Evolutionary conservation across 1,139 yeast genomes (phyloP).

Genomic region (Kodamaea anthophila): DNA sequence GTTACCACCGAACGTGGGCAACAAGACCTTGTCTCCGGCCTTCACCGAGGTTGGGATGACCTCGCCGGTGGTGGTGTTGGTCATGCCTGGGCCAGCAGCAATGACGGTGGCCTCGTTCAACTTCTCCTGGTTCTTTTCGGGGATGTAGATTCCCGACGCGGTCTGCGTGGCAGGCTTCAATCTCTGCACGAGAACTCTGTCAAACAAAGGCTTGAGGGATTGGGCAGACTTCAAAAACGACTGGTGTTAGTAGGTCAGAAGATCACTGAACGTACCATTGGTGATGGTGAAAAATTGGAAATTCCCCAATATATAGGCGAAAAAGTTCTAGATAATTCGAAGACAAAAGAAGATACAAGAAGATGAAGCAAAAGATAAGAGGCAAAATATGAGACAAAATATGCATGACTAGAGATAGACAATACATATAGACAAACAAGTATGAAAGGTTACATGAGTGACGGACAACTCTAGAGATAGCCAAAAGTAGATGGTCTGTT

Average conservation of each 20-base stretch:
- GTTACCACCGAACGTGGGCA: slow-evolving; percentile 88
- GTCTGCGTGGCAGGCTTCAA: slow-evolving; percentile 88
- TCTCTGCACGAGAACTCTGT: slow-evolving; percentile 93
- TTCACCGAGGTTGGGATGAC: slow-evolving; percentile 66
- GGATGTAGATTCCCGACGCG: slow-evolving; percentile 90
- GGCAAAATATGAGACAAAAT: too few species aligned
- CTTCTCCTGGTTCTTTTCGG: slow-evolving; percentile 94
- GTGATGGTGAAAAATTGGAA: slow-evolving; percentile 1
- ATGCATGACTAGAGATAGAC: too few species aligned
- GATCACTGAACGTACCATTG: not conserved
- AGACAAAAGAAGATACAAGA: too few species aligned
- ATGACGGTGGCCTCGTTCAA: slow-evolving; percentile 76
- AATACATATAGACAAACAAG: too few species aligned
- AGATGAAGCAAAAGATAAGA: too few species aligned
- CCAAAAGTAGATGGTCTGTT: too few species aligned
- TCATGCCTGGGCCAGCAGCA: slow-evolving; percentile 81
- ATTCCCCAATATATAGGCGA: too few species aligned
- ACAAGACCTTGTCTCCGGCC: slow-evolving; percentile 88
- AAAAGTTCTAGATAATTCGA: too few species aligned
- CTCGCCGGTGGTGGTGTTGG: slow-evolving; percentile 57
- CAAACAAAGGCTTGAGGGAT: slow-evolving; percentile 85
- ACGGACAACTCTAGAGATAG: too few species aligned
- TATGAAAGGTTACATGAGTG: too few species aligned
- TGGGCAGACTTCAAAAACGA: slow-evolving; percentile 78
- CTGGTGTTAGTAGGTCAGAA: slow-evolving; percentile 12